Conservation (phyloP, 108 stramenopile species). For the Craspedostauros australis region DNA sequence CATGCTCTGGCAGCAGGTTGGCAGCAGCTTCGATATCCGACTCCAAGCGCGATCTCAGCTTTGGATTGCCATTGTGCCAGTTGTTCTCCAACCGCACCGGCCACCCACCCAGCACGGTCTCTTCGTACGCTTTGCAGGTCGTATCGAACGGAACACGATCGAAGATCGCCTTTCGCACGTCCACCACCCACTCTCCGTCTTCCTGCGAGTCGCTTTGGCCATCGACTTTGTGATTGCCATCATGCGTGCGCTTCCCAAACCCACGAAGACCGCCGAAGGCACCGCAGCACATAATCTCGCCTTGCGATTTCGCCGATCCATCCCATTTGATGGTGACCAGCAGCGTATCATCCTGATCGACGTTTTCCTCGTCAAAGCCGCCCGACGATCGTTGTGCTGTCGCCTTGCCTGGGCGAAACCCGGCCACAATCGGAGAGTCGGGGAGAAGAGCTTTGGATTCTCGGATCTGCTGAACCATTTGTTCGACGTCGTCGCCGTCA, state of each 20-base stretch:
- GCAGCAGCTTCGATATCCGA: constrained; percentile 41
- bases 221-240: not conserved
- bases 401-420: constrained; percentile 5
- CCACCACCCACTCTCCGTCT: constrained; percentile 11
- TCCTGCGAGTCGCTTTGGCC: not conserved
- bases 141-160: constrained; percentile 55
- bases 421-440: constrained; percentile 5
- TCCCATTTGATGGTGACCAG: constrained; percentile 26
- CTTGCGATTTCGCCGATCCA: not conserved
- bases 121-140: constrained; percentile 52
- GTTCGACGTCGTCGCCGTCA: constrained; percentile 8
- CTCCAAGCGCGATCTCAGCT: constrained; percentile 30
- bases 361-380: not conserved
- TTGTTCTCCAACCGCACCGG: constrained; percentile 37
- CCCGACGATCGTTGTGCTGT: too few relatives aligned
- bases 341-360: constrained; percentile 7
- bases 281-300: constrained; percentile 4
- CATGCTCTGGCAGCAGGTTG: constrained; percentile 39
- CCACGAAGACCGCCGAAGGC: not conserved
- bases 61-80: constrained; percentile 16
- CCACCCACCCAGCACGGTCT: constrained; percentile 51
- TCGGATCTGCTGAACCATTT: constrained; percentile 1
- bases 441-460: constrained; percentile 5
- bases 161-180: constrained; percentile 18
- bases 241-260: not conserved